Base-by-base conservation (phyloP, 768 basidiomycete genomes). In the Lentinula lateritia region DNA sequence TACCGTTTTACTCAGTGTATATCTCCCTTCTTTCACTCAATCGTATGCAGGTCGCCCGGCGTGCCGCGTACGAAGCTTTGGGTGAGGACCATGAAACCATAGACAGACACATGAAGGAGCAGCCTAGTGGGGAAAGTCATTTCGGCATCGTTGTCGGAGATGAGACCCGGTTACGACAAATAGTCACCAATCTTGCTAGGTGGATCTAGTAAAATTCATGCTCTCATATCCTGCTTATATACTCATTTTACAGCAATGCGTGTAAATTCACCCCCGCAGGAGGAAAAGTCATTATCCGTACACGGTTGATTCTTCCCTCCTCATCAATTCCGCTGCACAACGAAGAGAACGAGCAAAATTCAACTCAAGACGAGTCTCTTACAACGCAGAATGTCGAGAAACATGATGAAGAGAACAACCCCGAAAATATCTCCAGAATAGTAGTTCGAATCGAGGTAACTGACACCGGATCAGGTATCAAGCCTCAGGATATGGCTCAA, bases 111-210 rank as follows among this genome's bases (percentile, higher is more conserved):
- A 34, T 80, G 41, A 61, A 57, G 16, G 72, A 75, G 32, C 60
- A 75, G 42, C 71, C 75, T 2, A 70, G 66, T 48, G 62, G 66
- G 35, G 67, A 67, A 20, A 69, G 68, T 12, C 75, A 74, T 50
- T 76, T 79, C 53, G 84, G 83, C 1, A 73, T 81, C 61, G 87
- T 90, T 43, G 80, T 88, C 13, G 88, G 88, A 23, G 87, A 90
- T 64, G 87, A 88, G 67, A 86, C 84, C 64, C 79, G 88, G 9
- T 68, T 88, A 53, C 77, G 87, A 68, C 87, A 88, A 70, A 81
- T 87, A 54, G 80, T 83, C 69, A 87, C 84, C 42, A 89, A 90
- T 67, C 78, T 90, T 42, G 85, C 86, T 3, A 85, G 84, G 87
- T 70, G 41, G 7, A 16, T 39, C 20, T n/a, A 6, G 18, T 56